phyloP scores from a whole-genome alignment of 345 rosid species.

The Eucalyptus marginata region DNA sequence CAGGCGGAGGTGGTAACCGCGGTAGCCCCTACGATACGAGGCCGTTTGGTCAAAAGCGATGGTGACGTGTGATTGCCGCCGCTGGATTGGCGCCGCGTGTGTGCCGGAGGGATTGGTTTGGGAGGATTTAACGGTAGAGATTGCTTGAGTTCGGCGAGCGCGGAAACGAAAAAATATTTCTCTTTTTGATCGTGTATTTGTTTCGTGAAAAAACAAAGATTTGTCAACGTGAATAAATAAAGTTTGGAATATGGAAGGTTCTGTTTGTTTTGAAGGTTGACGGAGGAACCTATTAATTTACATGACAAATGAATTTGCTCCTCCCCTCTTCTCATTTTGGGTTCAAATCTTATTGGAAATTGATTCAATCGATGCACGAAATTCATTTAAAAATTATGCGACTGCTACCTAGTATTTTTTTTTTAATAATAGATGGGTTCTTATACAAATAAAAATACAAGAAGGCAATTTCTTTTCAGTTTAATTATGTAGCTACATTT shows the following conservation, averaged over 20 bases:
- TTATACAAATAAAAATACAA: not conserved
- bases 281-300: not conserved
- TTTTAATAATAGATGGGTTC: not conserved
- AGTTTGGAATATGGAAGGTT: not conserved
- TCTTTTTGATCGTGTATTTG: not conserved
- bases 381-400: not conserved
- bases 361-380: accelerated
- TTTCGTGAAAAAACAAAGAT: not conserved
- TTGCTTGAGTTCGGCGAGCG: not conserved
- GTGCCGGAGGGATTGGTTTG: not conserved
- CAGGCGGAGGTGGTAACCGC: not conserved
- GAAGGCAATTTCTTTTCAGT: accelerated
- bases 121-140: not conserved
- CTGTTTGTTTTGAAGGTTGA: not conserved
- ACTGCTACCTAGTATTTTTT: accelerated
- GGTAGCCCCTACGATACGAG: not conserved
- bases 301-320: not conserved
- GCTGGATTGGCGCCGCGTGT: not conserved
- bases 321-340: not conserved
- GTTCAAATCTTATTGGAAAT: accelerated
- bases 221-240: not conserved
- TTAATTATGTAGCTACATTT: not conserved
- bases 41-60: not conserved
- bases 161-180: not conserved
- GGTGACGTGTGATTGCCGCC: not conserved